Percentiles rank a stretch among this genome's conserved stretches.
Evolutionary conservation across 1,284 basidiomycete species (phyloP).

Genomic region (Leccinum colubrinum): DNA sequence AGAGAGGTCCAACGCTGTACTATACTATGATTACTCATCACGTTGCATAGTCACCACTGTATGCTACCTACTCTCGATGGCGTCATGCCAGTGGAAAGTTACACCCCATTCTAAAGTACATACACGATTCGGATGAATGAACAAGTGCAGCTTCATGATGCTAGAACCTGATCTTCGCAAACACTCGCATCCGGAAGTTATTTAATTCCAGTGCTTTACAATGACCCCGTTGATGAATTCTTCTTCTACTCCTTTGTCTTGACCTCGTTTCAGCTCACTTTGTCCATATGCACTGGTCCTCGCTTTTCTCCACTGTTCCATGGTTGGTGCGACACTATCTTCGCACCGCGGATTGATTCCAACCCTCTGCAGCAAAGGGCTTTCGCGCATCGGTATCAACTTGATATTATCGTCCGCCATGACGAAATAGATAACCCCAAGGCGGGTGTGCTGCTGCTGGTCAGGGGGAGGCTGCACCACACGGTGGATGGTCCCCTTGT

Average conservation of each 20-base stretch:
- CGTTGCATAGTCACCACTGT: no score
- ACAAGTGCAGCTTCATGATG: background rate
- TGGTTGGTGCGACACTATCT: slow-evolving; percentile 36
- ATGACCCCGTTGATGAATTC: slow-evolving; percentile 43
- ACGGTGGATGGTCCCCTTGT: slow-evolving; percentile 46
- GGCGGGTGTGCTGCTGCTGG: slow-evolving; percentile 22
- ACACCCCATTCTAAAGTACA: background rate
- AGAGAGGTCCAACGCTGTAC: background rate
- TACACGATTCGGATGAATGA: background rate
- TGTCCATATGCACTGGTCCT: slow-evolving; percentile 22
- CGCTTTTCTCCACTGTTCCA: slow-evolving; percentile 40
- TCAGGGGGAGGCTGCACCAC: slow-evolving; percentile 40
- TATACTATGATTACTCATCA: background rate
- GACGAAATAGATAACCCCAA: slow-evolving; percentile 47
- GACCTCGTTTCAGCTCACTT: slow-evolving; percentile 32
- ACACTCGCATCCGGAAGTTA: background rate
- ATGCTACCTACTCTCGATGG: background rate
- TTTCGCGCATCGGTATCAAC: slow-evolving; percentile 8
- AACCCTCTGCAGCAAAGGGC: slow-evolving; percentile 31
- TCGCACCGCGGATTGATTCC: slow-evolving; percentile 34
- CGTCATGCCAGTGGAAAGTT: no score
- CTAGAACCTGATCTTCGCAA: background rate
- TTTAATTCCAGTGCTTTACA: slow-evolving; percentile 44
- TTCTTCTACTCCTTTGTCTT: slow-evolving; percentile 38
- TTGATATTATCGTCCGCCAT: slow-evolving; percentile 9